These are phyloP conservation scores for Trametes cinnabarina DNA, from an alignment of 768 basidiomycete species.

Conservation along the genomic window DNA sequence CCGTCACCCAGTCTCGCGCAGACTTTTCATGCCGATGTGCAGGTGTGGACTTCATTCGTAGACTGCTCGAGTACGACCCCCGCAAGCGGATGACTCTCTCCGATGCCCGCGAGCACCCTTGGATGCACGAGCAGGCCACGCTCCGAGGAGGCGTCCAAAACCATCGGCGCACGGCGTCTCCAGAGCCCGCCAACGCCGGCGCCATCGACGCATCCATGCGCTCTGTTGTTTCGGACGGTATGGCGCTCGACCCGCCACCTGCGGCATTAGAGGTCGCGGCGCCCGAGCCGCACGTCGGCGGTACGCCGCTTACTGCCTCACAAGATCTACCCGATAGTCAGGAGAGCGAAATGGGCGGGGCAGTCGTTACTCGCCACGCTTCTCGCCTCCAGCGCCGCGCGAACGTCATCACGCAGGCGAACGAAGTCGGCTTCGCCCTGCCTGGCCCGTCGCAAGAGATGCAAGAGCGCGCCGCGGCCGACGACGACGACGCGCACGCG, in stretches of 20 bases:
- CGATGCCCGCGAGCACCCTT: slow-evolving; percentile 69
- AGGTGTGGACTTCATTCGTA: slow-evolving; percentile 63
- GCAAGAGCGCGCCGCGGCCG: slow-evolving; percentile 38
- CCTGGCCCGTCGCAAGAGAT: slow-evolving; percentile 59
- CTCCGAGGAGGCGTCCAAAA: background rate
- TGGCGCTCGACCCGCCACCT: slow-evolving; percentile 8
- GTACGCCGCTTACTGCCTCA: slow-evolving; percentile 1
- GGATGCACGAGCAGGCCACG: slow-evolving; percentile 46
- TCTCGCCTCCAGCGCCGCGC: slow-evolving; percentile 22
- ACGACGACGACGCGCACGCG: slow-evolving; percentile 23
- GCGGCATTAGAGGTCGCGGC: slow-evolving; percentile 10
- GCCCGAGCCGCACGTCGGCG: background rate
- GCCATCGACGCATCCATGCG: slow-evolving; percentile 19
- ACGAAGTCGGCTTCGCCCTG: slow-evolving; percentile 38
- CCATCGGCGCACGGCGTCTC: slow-evolving; percentile 12
- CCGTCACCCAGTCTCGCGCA: background rate
- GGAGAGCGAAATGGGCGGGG: background rate
- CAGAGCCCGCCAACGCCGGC: background rate
- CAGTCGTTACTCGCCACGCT: background rate
- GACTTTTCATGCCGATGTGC: background rate
- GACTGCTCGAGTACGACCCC: slow-evolving; percentile 67
- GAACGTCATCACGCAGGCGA: slow-evolving; percentile 29
- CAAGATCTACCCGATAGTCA: background rate
- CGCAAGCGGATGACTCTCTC: slow-evolving; percentile 65
- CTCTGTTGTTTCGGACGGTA: slow-evolving; percentile 13